Percentiles rank a stretch among this genome's conserved stretches.
Conservation (phyloP, 192 early-diverging fungal species). For the Coemansia sp. region DNA sequence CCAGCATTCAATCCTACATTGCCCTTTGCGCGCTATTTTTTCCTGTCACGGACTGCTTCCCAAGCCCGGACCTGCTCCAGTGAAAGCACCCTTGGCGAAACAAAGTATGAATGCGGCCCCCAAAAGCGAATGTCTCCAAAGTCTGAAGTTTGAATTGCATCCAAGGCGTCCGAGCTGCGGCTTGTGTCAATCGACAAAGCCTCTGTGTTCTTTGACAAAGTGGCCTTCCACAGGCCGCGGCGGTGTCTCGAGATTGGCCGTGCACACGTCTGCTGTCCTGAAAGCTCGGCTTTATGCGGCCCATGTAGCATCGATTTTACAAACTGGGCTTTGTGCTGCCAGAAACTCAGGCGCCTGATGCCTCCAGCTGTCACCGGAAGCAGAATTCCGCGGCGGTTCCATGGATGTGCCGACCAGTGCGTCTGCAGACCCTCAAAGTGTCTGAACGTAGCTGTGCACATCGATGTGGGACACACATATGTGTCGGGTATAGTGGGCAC, state of each 20-base stretch:
- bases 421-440: conserved; percentile 21
- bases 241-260: neutral
- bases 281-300: conserved; percentile 3
- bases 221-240: neutral
- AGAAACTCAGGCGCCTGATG: conserved; percentile 31
- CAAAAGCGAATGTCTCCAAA: conserved; percentile 33
- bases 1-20: neutral
- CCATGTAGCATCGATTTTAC: conserved; percentile 30
- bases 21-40: neutral
- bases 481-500: conserved; percentile 18
- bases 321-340: conserved; percentile 40
- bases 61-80: conserved; percentile 25
- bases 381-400: conserved; percentile 36
- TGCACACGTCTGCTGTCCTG: neutral
- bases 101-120: conserved; percentile 35
- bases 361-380: conserved; percentile 35
- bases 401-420: conserved; percentile 39
- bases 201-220: neutral
- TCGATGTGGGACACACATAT: conserved; percentile 34
- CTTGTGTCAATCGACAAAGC: neutral
- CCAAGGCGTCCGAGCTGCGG: neutral
- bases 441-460: conserved; percentile 16
- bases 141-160: conserved; percentile 14
- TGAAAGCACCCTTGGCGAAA: conserved; percentile 30
- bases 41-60: conserved; percentile 11